Evolutionary conservation across 1,284 basidiomycete genomes (phyloP), one percentile per base, ranked within the genome.

Genomic region (Austropuccinia psidii): DNA sequence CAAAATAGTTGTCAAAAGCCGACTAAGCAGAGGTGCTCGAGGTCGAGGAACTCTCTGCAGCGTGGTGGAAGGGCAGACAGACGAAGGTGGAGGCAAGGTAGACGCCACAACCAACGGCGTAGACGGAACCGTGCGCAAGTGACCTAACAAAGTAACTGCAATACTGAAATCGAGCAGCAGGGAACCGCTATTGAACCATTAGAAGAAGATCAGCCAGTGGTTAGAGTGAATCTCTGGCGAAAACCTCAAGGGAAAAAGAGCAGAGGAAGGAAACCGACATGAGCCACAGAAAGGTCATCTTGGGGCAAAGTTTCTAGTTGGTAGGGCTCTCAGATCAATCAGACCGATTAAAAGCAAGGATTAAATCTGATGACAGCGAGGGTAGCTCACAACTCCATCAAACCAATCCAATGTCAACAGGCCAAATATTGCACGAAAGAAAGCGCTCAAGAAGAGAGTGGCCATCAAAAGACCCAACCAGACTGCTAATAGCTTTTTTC

Each of bases 281-380:
- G 35, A 73, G 60, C 69, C 69, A 73, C 33, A 73, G n/a, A 27
- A 64, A 73, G 29, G 69, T 73, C 69, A 73, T 73, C 27, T 61
- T 73, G 6, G 69, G 69, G 27, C 69, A 73, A 19, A 73, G 35
- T 33, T 41, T 41, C 69, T 73, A 45, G 24, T 6, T 65, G 29
- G n/a, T n/a, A n/a, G n/a, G n/a, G n/a, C n/a, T n/a, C n/a, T n/a
- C n/a, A n/a, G n/a, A n/a, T n/a, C n/a, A n/a, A n/a, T n/a, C n/a
- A n/a, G n/a, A n/a, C n/a, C n/a, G n/a, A n/a, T n/a, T n/a, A 24
- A 11, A 47, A 47, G 35, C 39, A 45, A 43, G 15, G 43, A 17
- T 41, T 24, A 43, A 45, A 4, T 50, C 6, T 21, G 43, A 45
- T 13, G 43, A n/a, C n/a, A n/a, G 11, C n/a, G 43, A 13, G 43